Evolutionary conservation across 371 early-diverging fungal genomes (phyloP).

Genomic region (Mycotypha africana): DNA sequence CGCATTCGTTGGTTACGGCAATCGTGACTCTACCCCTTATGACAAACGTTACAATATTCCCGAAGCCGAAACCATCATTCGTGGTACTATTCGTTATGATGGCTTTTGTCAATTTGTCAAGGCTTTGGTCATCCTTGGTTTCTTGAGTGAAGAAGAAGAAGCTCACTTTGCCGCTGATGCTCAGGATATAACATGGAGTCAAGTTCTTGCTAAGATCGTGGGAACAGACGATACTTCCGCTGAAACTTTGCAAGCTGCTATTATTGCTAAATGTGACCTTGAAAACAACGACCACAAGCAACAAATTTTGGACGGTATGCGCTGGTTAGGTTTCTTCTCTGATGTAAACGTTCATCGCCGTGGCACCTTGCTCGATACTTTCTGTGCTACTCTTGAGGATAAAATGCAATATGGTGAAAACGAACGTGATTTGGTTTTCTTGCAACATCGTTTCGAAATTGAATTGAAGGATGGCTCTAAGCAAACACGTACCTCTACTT

Average conservation of each 20-base stretch:
- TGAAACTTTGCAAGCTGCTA: constrained; percentile 33
- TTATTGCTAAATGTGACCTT: constrained; percentile 44
- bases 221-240: constrained; percentile 27
- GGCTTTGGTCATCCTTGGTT: constrained; percentile 89
- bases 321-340: constrained; percentile 86
- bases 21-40: constrained; percentile 96
- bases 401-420: constrained; percentile 87
- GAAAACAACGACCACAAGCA: constrained; percentile 48
- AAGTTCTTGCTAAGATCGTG: constrained; percentile 59
- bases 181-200: constrained; percentile 74
- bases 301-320: constrained; percentile 65
- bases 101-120: constrained; percentile 91
- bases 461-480: constrained; percentile 72
- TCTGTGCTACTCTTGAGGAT: constrained; percentile 92
- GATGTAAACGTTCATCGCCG: constrained; percentile 54
- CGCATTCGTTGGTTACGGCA: constrained; percentile 85
- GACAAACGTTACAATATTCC: constrained; percentile 93
- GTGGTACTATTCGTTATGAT: constrained; percentile 93
- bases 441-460: constrained; percentile 95
- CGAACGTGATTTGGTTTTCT: constrained; percentile 95
- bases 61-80: constrained; percentile 88
- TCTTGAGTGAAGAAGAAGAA: constrained; percentile 77
- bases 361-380: constrained; percentile 86
- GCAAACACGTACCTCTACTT: constrained; percentile 86
- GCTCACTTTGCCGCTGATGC: constrained; percentile 52